Conservation (phyloP, 768 basidiomycete species). For the Phlebiopsis flavidoalba region DNA sequence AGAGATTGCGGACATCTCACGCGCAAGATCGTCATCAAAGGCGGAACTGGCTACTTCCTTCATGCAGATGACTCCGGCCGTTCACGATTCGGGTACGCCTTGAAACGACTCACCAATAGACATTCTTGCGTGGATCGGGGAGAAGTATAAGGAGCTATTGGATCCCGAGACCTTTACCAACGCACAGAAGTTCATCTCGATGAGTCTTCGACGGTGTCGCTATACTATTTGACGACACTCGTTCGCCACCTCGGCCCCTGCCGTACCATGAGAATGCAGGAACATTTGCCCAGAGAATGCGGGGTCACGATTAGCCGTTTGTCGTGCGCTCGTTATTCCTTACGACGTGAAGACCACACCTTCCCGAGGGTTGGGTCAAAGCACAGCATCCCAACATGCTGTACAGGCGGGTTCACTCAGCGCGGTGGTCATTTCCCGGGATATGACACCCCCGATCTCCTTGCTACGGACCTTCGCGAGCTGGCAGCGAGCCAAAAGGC, state of each 20-base stretch:
- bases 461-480: conserved; percentile 4
- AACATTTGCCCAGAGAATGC: not conserved
- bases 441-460: conserved; percentile 6
- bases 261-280: conserved; percentile 15
- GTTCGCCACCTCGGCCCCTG: conserved; percentile 17
- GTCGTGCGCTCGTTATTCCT: conserved; percentile 2
- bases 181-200: conserved; percentile 13
- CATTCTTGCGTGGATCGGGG: conserved; percentile 22
- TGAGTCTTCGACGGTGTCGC: conserved; percentile 19
- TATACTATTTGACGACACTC: conserved; percentile 22
- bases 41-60: conserved; percentile 8
- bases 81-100: conserved; percentile 22
- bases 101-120: conserved; percentile 24
- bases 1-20: conserved; percentile 8
- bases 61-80: conserved; percentile 14
- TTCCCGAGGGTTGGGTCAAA: conserved; percentile 5
- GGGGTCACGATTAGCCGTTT: conserved; percentile 3
- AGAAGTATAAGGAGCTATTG: conserved; percentile 14
- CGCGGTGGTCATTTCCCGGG: conserved; percentile 10
- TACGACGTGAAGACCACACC: conserved; percentile 5
- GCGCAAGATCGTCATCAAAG: not conserved
- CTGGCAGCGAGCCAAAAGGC: not conserved
- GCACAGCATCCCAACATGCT: conserved; percentile 2
- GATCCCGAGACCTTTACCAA: conserved; percentile 8
- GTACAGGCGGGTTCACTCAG: conserved; percentile 3